Base-by-base conservation (phyloP, 805 yeast genomes). In the Metschnikowia lunata region DNA sequence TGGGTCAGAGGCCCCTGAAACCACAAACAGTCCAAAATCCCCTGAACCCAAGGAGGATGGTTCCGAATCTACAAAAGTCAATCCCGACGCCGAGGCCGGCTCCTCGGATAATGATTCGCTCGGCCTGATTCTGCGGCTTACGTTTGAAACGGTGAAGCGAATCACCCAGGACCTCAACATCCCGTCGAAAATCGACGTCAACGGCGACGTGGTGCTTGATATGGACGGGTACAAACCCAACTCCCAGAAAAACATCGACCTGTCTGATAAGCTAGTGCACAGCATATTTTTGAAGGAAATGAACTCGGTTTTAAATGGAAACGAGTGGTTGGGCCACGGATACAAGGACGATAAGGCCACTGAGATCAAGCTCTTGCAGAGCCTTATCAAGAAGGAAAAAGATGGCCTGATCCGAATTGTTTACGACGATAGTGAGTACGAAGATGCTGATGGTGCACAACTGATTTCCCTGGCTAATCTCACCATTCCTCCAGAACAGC, bases 211-310 rank as follows among this genome's bases (percentile, higher is more conserved):
- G 54, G 78, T 89, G 34, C 68, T 93, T 36, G 99, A 93, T 66
- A 88, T 91, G 83, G 95, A 89, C 55, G 99, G 99, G 13, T 93
- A 93, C 66, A 91, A 90, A 64, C 85, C 95, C 30, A 88, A 83
- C 55, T 59, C 72, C 11, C 85, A 82, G 40, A 80, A 82, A 52
- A 88, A 84, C 60, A 79, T 85, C 34, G 82, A 82, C 40, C 82
- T 80, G 53, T 79, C 95, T 0, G 96, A 89, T 60, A 82, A 82
- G 40, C 68, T 85, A 31, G 78, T 93, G 47, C 81, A 80, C 54
- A 82, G 83, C 52, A 71, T 90, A 34, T 71, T 91, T 40, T 70
- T 79, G 30, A 93, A 88, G 51, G 97, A 91, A 60, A 73, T 90
- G 41, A 52, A 59, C 32, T 56, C 58, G 15, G 37, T 51, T 9